Conservation (phyloP, 495 filamentous ascomycete species). For the Neurospora tetraspora region DNA sequence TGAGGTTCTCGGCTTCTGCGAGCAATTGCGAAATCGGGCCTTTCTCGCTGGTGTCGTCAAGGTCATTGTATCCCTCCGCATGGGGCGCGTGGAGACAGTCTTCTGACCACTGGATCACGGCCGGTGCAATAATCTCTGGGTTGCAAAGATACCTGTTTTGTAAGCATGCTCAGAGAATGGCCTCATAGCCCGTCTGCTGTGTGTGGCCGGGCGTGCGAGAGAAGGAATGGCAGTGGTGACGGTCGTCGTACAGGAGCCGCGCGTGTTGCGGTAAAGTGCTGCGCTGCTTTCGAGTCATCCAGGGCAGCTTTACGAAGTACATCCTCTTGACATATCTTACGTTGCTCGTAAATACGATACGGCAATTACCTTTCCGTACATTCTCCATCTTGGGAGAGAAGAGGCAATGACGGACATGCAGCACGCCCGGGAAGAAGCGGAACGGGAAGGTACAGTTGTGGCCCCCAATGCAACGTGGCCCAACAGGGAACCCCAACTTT, state of each 20-base stretch:
- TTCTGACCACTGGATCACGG: not conserved
- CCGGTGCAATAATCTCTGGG: not conserved
- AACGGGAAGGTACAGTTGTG: slow-evolving; percentile 17
- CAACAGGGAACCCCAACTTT: slow-evolving; percentile 7
- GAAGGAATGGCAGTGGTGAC: not conserved
- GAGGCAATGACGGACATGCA: slow-evolving; percentile 20
- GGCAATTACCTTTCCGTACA: not conserved
- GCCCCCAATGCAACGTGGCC: slow-evolving; percentile 18
- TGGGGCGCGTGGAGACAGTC: not conserved
- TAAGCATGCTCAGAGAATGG: not conserved
- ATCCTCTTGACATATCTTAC: not conserved
- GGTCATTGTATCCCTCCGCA: not conserved
- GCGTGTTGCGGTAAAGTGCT: not conserved
- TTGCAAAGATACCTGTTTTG: not conserved
- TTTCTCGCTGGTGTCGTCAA: not conserved
- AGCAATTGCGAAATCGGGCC: not conserved
- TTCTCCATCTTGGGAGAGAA: not conserved
- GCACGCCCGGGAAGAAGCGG: slow-evolving; percentile 13
- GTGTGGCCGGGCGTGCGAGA: not conserved
- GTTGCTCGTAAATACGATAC: not conserved
- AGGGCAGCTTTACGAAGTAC: not conserved
- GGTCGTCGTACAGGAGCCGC: not conserved
- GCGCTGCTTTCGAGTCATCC: not conserved
- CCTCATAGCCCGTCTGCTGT: not conserved
- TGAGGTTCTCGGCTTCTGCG: not conserved